Evolutionary conservation across 2,329 filamentous ascomycete species (phyloP).

Genomic region (Alternaria ventricosa): DNA sequence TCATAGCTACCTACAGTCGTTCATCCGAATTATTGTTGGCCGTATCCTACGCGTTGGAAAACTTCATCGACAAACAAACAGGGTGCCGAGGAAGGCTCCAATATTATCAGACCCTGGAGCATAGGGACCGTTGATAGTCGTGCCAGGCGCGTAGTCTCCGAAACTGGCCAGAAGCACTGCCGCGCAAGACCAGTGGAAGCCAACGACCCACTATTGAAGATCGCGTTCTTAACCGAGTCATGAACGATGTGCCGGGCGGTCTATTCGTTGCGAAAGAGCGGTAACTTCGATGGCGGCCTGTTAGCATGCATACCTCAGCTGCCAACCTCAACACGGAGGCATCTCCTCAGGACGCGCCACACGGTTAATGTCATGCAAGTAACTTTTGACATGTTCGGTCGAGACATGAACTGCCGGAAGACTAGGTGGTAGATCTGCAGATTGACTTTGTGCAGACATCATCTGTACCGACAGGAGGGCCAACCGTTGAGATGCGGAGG

Average conservation of each 20-base stretch:
- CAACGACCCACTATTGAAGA: conserved; percentile 1
- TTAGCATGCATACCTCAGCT: background rate
- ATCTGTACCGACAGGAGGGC: background rate
- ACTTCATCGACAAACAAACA: background rate
- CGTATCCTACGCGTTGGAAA: background rate
- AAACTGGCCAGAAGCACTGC: background rate
- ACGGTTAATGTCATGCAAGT: background rate
- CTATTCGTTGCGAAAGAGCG: conserved; percentile 7
- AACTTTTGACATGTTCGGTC: background rate
- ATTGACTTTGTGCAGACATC: background rate
- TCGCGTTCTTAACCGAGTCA: conserved; percentile 12
- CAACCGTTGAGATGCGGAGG: background rate
- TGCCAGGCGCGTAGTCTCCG: background rate
- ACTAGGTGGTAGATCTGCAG: background rate
- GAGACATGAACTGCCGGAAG: background rate
- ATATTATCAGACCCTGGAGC: background rate
- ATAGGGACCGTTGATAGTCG: background rate
- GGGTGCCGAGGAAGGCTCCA: background rate
- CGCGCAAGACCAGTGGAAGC: background rate
- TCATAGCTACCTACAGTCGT: background rate
- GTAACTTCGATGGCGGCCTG: background rate
- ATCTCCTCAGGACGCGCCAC: background rate
- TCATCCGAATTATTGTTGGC: background rate
- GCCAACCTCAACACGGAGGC: background rate
- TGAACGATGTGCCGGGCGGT: conserved; percentile 1